A percentile compares a stretch with the other conserved stretches of the same genome.
Evolutionary conservation across 75 land plant species (phyloP).

Genomic region (Selaginella tamariscina): DNA sequence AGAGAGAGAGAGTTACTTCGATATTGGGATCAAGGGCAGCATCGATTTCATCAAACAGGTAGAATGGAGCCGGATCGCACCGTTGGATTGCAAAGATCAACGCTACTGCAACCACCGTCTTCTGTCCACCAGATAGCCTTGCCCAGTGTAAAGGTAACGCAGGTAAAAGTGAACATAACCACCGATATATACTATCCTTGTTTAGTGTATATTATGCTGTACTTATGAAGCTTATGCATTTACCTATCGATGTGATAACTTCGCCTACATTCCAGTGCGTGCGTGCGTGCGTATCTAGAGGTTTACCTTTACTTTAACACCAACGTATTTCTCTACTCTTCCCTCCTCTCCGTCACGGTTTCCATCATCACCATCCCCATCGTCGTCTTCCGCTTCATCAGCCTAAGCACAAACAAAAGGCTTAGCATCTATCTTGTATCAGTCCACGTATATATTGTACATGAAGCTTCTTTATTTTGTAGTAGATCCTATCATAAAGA

Average conservation of each 20-base stretch:
- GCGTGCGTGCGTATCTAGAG: too few relatives aligned
- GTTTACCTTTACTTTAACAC: conserved; percentile 94
- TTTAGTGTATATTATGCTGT: too few relatives aligned
- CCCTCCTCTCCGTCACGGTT: conserved; percentile 53
- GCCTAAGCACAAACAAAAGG: conserved; percentile 40
- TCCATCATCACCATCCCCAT: conserved; percentile 67
- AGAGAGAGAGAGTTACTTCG: conserved; percentile 39
- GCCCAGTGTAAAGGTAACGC: conserved; percentile 98
- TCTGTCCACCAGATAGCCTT: conserved; percentile 97
- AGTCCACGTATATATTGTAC: too few relatives aligned
- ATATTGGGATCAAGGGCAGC: conserved; percentile 96
- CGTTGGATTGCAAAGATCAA: conserved; percentile 95
- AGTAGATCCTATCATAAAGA: too few relatives aligned
- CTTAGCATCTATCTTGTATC: too few relatives aligned
- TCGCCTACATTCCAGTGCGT: too few relatives aligned
- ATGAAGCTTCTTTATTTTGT: too few relatives aligned
- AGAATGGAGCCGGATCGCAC: conserved; percentile 98
- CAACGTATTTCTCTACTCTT: conserved; percentile 90
- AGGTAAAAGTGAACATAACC: conserved; percentile 23
- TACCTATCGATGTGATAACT: too few relatives aligned
- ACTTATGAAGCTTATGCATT: too few relatives aligned
- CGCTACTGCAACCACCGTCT: conserved; percentile 92
- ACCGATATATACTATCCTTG: conserved; percentile 97
- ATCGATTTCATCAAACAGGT: conserved; percentile 98
- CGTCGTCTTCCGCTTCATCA: conserved; percentile 63